Evolutionary conservation across 73 alveolate genomes (phyloP).

Genomic region (Paramecium tetraurelia): DNA sequence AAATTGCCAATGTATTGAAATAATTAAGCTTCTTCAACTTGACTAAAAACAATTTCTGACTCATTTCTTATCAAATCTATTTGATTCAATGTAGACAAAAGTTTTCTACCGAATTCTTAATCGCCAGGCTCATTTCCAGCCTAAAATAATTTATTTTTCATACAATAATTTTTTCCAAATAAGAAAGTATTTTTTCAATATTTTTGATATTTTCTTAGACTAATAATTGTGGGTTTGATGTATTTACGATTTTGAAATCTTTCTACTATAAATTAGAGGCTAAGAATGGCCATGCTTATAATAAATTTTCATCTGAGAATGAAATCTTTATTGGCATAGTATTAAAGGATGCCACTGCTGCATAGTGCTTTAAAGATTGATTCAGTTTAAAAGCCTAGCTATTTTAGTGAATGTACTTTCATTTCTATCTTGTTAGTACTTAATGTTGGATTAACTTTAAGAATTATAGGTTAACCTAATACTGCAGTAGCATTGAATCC

Average conservation of each 20-base stretch:
- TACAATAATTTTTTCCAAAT: slow-evolving; percentile 24
- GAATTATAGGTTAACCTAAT: slow-evolving; percentile 32
- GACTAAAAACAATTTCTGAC: background rate
- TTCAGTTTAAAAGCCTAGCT: slow-evolving; percentile 16
- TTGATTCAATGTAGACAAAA: background rate
- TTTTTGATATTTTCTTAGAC: background rate
- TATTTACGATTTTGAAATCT: slow-evolving; percentile 3
- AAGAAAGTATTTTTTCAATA: background rate
- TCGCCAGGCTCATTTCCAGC: slow-evolving; percentile 14
- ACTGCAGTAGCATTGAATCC: slow-evolving; percentile 50
- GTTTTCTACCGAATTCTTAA: slow-evolving; percentile 47
- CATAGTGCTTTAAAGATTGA: slow-evolving; percentile 38
- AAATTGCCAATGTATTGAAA: background rate
- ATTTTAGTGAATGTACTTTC: background rate
- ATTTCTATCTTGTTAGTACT: background rate
- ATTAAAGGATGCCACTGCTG: slow-evolving; percentile 42
- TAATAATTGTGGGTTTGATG: background rate
- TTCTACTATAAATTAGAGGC: background rate
- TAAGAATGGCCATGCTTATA: slow-evolving; percentile 11
- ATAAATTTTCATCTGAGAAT: background rate
- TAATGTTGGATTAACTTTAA: slow-evolving; percentile 36
- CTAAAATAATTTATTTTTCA: background rate
- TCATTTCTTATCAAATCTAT: slow-evolving; percentile 3
- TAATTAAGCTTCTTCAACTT: slow-evolving; percentile 18
- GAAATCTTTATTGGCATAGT: slow-evolving; percentile 18